Evolutionary conservation across 306 rosid genomes (phyloP), one percentile per base, ranked within the genome.

Genomic region (Prosopis cineraria): DNA sequence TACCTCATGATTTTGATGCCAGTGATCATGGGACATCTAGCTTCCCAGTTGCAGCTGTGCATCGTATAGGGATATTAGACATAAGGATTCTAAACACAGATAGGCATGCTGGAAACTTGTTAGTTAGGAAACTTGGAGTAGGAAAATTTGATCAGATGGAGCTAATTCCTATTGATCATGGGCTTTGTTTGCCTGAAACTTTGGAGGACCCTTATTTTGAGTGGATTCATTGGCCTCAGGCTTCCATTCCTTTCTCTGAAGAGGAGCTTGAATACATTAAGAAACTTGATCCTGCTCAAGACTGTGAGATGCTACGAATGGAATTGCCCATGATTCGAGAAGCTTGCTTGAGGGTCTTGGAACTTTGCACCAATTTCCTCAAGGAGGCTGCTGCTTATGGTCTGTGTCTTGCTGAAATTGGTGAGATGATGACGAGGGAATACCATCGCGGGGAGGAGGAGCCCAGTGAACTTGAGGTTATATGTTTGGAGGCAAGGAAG

Each of bases 161-260:
- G 85, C 90, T 95, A 64, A 85, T 95, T 73, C 99, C 99, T 5
- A 95, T 95, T 80, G 99, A 95, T 81, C 99, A 95, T 60, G 99
- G 99, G 47, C 99, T 95, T 75, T 95, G 98, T 87, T 82, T 95
- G 68, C 99, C 99, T 0, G 99, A 95, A 71, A 81, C 91, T 69
- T 81, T 95, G 85, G 99, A 95, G 88, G 99, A 95, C 60, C 99
- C 99, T 0, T 95, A 95, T 56, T 93, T 95, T 45, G 99, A 95
- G 90, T 95, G 99, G 99, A 95, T 95, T 74, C 99, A 95, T 81
- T 95, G 99, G 99, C 99, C 99, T 50, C 99, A 95, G 81, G 89
- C 99, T 75, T 95, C 99, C 1, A 95, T 95, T 79, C 99, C 99
- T 0, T 95, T 95, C 78, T 79, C 99, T 0, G 98, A 91, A 7